These are phyloP conservation scores for Coemansia sp. DNA, from an alignment of 192 early-diverging fungal species.

Conservation along the genomic window DNA sequence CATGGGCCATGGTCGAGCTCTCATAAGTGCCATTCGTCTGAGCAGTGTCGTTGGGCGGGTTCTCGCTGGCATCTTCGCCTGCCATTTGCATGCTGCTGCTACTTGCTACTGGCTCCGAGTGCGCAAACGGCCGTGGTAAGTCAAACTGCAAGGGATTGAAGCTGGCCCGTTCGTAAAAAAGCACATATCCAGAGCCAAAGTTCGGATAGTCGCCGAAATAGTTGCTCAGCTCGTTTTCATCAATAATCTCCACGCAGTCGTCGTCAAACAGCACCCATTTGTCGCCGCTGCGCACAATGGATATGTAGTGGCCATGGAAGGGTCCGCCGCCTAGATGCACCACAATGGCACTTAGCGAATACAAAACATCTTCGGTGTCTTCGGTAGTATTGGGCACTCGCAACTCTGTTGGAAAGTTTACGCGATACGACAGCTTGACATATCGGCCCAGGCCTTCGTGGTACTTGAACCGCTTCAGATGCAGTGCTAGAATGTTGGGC, in stretches of 20 bases:
- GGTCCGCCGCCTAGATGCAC: slow-evolving; percentile 96
- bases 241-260: slow-evolving; percentile 84
- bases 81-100: no score
- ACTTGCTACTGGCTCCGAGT: neutral
- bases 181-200: slow-evolving; percentile 74
- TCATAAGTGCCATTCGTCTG: slow-evolving; percentile 8
- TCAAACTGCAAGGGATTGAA: slow-evolving; percentile 47
- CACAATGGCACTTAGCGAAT: slow-evolving; percentile 84
- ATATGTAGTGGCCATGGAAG: slow-evolving; percentile 95
- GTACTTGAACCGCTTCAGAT: slow-evolving; percentile 98
- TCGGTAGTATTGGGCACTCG: slow-evolving; percentile 93
- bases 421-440: slow-evolving; percentile 92
- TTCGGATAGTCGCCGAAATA: slow-evolving; percentile 78
- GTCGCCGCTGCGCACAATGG: slow-evolving; percentile 79
- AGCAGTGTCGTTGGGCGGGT: neutral
- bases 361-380: slow-evolving; percentile 82
- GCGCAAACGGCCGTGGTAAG: slow-evolving; percentile 21
- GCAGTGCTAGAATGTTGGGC: slow-evolving; percentile 92
- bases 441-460: slow-evolving; percentile 87
- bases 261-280: slow-evolving; percentile 97
- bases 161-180: slow-evolving; percentile 69
- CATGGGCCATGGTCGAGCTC: slow-evolving; percentile 31
- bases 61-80: neutral
- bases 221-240: slow-evolving; percentile 72
- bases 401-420: slow-evolving; percentile 91